Evolutionary conservation across 1,284 basidiomycete species (phyloP).

Genomic region (Papiliotrema fonsecae): DNA sequence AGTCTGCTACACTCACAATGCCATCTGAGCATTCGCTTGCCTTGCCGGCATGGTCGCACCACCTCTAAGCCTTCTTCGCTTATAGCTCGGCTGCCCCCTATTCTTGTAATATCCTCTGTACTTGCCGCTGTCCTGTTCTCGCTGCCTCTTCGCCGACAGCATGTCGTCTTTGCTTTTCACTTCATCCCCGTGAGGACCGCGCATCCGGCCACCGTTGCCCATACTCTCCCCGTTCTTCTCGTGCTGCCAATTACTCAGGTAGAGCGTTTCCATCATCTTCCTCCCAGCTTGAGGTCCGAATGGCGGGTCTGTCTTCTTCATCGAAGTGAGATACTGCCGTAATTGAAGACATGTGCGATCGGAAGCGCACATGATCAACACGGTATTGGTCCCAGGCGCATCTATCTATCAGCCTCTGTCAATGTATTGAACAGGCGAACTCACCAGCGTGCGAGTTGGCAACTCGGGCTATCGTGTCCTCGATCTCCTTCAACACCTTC

Average conservation of each 20-base stretch:
- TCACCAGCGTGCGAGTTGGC: slow-evolving; percentile 36
- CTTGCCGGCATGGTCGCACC: slow-evolving; percentile 23
- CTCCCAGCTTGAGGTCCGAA: slow-evolving; percentile 52
- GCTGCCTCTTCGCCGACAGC: slow-evolving; percentile 25
- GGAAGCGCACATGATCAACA: slow-evolving; percentile 86
- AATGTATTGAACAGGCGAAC: slow-evolving; percentile 1
- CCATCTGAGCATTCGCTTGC: slow-evolving; percentile 17
- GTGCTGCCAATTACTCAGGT: slow-evolving; percentile 45
- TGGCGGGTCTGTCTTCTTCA: slow-evolving; percentile 57
- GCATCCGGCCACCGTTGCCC: slow-evolving; percentile 28
- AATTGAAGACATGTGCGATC: slow-evolving; percentile 68
- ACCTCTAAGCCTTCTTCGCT: slow-evolving; percentile 42
- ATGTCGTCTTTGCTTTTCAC: slow-evolving; percentile 28
- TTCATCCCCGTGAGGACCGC: slow-evolving; percentile 29
- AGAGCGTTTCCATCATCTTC: slow-evolving; percentile 63
- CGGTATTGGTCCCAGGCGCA: slow-evolving; percentile 64
- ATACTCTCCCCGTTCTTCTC: slow-evolving; percentile 38
- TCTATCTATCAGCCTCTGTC: slow-evolving; percentile 40
- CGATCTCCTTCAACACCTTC: slow-evolving; percentile 84
- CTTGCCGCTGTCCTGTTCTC: slow-evolving; percentile 17
- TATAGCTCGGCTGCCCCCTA: slow-evolving; percentile 56
- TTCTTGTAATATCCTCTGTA: slow-evolving; percentile 21
- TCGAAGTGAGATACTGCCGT: slow-evolving; percentile 68
- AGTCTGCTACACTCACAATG: slow-evolving; percentile 14
- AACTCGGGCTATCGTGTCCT: slow-evolving; percentile 64